phyloP scores from a whole-genome alignment of 768 basidiomycete genomes.

The Leccinum olivaceopallidum region DNA sequence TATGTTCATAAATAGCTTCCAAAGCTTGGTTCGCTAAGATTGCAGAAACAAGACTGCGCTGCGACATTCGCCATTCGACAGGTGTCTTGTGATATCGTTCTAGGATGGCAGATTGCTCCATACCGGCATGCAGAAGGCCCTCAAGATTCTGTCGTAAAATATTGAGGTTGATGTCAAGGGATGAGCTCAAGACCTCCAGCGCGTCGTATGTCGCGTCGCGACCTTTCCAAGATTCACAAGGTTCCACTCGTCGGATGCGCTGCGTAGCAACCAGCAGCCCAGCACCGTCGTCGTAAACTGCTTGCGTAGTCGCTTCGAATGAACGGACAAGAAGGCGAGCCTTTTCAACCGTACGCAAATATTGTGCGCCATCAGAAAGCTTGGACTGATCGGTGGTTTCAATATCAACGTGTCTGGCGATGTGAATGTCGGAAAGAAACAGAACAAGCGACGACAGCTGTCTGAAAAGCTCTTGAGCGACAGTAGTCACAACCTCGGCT shows the following conservation, averaged over 20 bases:
- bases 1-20: constrained; percentile 18
- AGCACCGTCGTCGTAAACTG: constrained; percentile 50
- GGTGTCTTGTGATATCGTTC: constrained; percentile 40
- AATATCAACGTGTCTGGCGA: constrained; percentile 54
- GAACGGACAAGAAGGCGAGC: constrained; percentile 48
- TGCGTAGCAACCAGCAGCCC: constrained; percentile 43
- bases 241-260: constrained; percentile 27
- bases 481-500: constrained; percentile 26
- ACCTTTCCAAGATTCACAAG: constrained; percentile 25
- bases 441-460: constrained; percentile 43
- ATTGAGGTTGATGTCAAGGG: constrained; percentile 37
- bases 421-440: constrained; percentile 48
- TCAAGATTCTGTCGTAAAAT: constrained; percentile 41
- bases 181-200: constrained; percentile 30
- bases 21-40: constrained; percentile 25
- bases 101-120: constrained; percentile 41
- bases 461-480: constrained; percentile 36
- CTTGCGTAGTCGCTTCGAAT: constrained; percentile 49
- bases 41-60: constrained; percentile 36
- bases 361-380: constrained; percentile 37
- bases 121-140: constrained; percentile 36
- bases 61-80: constrained; percentile 48
- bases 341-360: constrained; percentile 43
- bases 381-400: constrained; percentile 39
- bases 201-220: constrained; percentile 28